Evolutionary conservation across 257 asterid species (phyloP), one percentile per base, ranked within the genome.

Genomic region (Fraxinus anomala): DNA sequence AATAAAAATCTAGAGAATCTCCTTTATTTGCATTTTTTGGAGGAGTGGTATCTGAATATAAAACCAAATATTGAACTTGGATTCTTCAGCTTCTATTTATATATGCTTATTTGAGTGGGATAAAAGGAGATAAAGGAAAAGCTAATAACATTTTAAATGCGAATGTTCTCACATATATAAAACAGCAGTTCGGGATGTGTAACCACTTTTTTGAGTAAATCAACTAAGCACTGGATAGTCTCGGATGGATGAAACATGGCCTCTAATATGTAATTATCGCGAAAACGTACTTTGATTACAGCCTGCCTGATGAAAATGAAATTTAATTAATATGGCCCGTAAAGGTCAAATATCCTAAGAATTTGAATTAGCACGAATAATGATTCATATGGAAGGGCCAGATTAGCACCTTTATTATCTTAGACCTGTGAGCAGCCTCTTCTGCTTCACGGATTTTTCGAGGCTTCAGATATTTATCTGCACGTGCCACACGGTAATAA

Each of bases 241-340:
- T 95, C 99, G 17, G 98, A 90, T 73, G 99, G 92, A 79, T 91
- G 98, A 82, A 95, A 95, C 67, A 90, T 44, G 66, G 85, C 97
- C 88, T 95, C 98, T 37, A 95, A 84, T 14, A 96, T 95, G 80
- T 84, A 81, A 80, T 93, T 91, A 81, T 95, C 99, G 5, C 97
- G 97, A 84, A 95, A 95, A 8, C 98, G 93, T 37, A 93, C 91
- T 86, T 97, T 92, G 40, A 95, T 89, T 76, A 84, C 91, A 5
- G 97, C 90, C 97, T 94, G 90, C 77, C 82, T 14, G 76, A 76
- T 65, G 26, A 76, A 23, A 72, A 26, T 17, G 65, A 76, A 76
- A 33, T 30, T 75, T 36, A 74, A 30, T 30, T 30, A 30, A 30
- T 56, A 51, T 59, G 10, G 40, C 0, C 40, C 9, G 0, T 36